Percentiles rank a stretch among this genome's conserved stretches.
Conservation (phyloP, 345 rosid genomes). For the Nasturtium officinale region DNA sequence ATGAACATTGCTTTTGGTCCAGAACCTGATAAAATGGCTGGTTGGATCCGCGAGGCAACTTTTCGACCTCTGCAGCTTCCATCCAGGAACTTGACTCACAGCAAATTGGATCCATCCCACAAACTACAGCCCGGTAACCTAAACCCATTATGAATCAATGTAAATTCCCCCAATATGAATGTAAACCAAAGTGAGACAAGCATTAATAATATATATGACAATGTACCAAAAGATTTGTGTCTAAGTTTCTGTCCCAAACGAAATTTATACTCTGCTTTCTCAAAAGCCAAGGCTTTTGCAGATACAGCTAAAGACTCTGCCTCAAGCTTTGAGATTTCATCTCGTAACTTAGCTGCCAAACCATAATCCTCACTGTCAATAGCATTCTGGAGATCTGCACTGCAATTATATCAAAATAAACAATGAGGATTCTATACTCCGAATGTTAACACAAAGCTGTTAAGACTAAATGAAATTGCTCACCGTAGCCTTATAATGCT, state of each 20-base stretch:
- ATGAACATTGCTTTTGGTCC: not conserved
- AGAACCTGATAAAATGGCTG: slow-evolving; percentile 98
- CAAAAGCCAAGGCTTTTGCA: slow-evolving; percentile 79
- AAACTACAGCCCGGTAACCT: slow-evolving; percentile 88
- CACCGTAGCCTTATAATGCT: slow-evolving; percentile 74
- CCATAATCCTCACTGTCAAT: slow-evolving; percentile 77
- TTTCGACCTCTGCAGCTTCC: slow-evolving; percentile 78
- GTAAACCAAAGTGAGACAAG: slow-evolving; percentile 6
- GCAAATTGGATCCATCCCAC: slow-evolving; percentile 97
- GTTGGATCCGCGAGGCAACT: slow-evolving; percentile 67
- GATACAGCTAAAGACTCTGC: slow-evolving; percentile 87
- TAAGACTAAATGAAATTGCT: slow-evolving; percentile 27
- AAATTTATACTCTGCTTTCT: slow-evolving; percentile 74
- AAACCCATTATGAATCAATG: not conserved
- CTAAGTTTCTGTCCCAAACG: slow-evolving; percentile 91
- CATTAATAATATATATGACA: not conserved
- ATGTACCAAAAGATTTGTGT: slow-evolving; percentile 75
- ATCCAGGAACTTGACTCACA: slow-evolving; percentile 89
- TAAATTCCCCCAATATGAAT: not conserved
- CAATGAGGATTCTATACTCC: not conserved
- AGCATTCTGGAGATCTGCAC: slow-evolving; percentile 85
- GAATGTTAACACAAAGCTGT: not conserved
- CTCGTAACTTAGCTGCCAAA: slow-evolving; percentile 73
- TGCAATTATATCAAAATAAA: slow-evolving; percentile 43
- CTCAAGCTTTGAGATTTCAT: slow-evolving; percentile 76